Evolutionary conservation across 495 filamentous ascomycete species (phyloP), one percentile per base, ranked within the genome.

Genomic region (Aspergillus mulundensis): DNA sequence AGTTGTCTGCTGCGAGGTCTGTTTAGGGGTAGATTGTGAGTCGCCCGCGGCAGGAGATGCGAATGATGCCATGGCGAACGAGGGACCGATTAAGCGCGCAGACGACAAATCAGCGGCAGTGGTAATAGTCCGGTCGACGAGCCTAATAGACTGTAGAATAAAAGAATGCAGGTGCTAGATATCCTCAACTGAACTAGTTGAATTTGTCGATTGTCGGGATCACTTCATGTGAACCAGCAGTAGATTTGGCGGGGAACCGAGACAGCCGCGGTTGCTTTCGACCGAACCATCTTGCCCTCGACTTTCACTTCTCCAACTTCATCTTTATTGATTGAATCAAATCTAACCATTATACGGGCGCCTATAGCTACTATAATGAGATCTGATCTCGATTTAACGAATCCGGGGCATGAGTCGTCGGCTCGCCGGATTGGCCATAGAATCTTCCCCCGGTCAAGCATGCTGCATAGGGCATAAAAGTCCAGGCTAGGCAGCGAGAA

Each of bases 41-140:
- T 58, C 51, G 54, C 21, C 42, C 5, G 36, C 20, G 19, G 38
- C 53, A 11, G 58, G 52, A 3, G 50, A 36, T 18, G 57, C 50
- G 39, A 57, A 54, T 49, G 61, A 58, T 39, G 58, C 54, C 61
- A 64, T 64, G 38, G 43, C 20, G 24, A 11, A 23, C 34, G 28
- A 48, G 25, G 16, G 34, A 25, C 24, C 12, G 49, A 20, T 21
- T 23, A 34, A 25, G 10, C 34, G 34, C 21, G 43, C 5, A 34
- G 34, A 41, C 43, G 3, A 30, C 41, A 20, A 56, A 56, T 56
- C 44, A 56, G 32, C 2, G 16, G 21, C 34, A 16, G 7, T 15
- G 20, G 16, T n/a, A 7, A 25, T 41, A 28, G 23, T 28, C 41
- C 15, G 15, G 28, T 48, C 36, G 23, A 25, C 34, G 11, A 25